phyloP scores from a whole-genome alignment of 2,329 filamentous ascomycete genomes.

The Fusarium musae region DNA sequence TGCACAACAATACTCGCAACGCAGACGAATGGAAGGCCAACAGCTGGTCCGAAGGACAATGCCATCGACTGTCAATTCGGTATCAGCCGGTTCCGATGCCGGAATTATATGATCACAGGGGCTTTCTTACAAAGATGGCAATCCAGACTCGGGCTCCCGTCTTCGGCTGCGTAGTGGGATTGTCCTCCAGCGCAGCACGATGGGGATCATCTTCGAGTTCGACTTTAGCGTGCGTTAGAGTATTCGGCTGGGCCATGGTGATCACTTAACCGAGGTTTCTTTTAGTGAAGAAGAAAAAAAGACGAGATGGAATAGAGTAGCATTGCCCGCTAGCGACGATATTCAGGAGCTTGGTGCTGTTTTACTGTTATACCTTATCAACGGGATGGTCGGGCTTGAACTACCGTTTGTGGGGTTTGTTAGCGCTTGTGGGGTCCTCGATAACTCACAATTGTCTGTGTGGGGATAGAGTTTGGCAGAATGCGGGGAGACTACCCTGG shows the following conservation, averaged over 20 bases:
- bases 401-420: background rate
- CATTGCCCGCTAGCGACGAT: background rate
- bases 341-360: background rate
- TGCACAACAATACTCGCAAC: constrained; percentile 8
- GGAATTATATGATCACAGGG: background rate
- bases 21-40: constrained; percentile 1
- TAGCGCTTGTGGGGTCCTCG: background rate
- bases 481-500: background rate
- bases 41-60: constrained; percentile 8
- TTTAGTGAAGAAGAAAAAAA: background rate
- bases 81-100: background rate
- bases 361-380: background rate
- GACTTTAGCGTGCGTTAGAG: background rate
- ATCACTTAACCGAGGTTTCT: background rate
- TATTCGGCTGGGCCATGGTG: background rate
- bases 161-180: background rate
- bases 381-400: background rate
- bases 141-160: background rate
- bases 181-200: constrained; percentile 17
- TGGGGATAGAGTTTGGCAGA: background rate
- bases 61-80: background rate
- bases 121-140: constrained; percentile 3
- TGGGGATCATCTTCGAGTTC: constrained; percentile 23
- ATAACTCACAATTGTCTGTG: background rate
- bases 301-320: background rate